Conservation (phyloP, 148 eudicot species). For the Camellia granthamiana region DNA sequence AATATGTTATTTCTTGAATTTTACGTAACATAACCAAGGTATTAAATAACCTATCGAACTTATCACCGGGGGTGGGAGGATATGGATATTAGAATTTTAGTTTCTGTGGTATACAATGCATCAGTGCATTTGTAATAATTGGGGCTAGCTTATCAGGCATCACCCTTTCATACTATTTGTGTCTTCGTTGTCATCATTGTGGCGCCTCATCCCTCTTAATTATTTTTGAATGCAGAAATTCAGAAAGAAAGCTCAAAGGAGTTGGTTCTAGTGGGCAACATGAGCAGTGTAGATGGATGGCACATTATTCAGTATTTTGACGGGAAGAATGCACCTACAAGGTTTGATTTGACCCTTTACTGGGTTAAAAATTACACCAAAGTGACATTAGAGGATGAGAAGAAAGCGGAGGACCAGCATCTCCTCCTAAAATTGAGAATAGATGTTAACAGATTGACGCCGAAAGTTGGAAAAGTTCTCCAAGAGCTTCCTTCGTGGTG, state of each 20-base stretch:
- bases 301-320: constrained; percentile 87
- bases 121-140: background rate
- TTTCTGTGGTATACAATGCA: background rate
- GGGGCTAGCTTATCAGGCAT: background rate
- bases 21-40: too few relatives aligned
- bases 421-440: constrained; percentile 70
- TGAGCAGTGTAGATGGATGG: constrained; percentile 61
- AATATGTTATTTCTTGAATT: too few relatives aligned
- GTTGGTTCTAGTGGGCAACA: constrained; percentile 55
- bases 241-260: constrained; percentile 28
- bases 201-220: constrained; percentile 4
- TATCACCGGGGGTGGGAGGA: background rate
- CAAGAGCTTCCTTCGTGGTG: constrained; percentile 87
- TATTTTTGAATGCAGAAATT: constrained; percentile 30
- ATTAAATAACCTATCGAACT: too few relatives aligned
- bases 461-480: constrained; percentile 45
- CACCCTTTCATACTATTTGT: background rate
- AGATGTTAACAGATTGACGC: constrained; percentile 70
- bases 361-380: constrained; percentile 47
- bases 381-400: constrained; percentile 14
- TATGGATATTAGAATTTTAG: background rate
- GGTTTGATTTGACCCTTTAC: constrained; percentile 54
- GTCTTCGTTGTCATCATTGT: background rate
- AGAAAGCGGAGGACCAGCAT: constrained; percentile 8
- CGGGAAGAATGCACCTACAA: constrained; percentile 74